Conservation (phyloP, 2,329 filamentous ascomycete genomes). For the Teratosphaeria epicoccoides region DNA sequence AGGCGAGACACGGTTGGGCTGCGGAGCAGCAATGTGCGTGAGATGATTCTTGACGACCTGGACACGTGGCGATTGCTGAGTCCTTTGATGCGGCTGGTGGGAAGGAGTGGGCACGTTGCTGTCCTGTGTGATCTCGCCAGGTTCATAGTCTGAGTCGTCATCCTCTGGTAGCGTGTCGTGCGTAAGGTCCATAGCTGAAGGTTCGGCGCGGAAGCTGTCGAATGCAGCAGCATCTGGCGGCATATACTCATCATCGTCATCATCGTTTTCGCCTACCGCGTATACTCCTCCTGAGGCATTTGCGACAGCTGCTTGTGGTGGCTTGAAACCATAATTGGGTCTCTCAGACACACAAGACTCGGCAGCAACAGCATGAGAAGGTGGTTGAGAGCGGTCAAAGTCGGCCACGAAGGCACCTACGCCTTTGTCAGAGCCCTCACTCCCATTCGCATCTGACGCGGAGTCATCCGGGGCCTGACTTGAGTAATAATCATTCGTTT, state of each 20-base stretch:
- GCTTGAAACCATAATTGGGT: neutral
- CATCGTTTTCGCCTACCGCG: slow-evolving; percentile 8
- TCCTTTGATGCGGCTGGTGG: slow-evolving; percentile 7
- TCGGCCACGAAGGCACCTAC: slow-evolving; percentile 26
- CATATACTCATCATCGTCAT: slow-evolving; percentile 24
- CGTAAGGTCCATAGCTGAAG: slow-evolving; percentile 8
- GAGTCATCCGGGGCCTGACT: slow-evolving; percentile 73
- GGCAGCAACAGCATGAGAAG: slow-evolving; percentile 3
- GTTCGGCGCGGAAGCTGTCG: slow-evolving; percentile 12
- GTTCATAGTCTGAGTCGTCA: slow-evolving; percentile 28
- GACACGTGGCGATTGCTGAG: slow-evolving; percentile 37
- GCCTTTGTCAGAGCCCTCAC: slow-evolving; percentile 36
- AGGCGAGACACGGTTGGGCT: slow-evolving; percentile 58
- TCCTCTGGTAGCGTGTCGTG: slow-evolving; percentile 16
- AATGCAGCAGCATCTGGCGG: slow-evolving; percentile 21
- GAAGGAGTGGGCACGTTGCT: slow-evolving; percentile 11
- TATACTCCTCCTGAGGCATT: slow-evolving; percentile 7
- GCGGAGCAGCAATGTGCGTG: slow-evolving; percentile 56
- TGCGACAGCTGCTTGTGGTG: neutral
- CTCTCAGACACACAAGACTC: slow-evolving; percentile 1
- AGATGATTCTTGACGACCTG: slow-evolving; percentile 58
- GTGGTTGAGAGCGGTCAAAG: slow-evolving; percentile 13
- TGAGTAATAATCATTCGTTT: slow-evolving; percentile 93
- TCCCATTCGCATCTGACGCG: slow-evolving; percentile 38
- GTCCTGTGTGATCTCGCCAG: slow-evolving; percentile 24